phyloP scores from a whole-genome alignment of 179 eudicot genomes.

The Drosera spatulata region DNA sequence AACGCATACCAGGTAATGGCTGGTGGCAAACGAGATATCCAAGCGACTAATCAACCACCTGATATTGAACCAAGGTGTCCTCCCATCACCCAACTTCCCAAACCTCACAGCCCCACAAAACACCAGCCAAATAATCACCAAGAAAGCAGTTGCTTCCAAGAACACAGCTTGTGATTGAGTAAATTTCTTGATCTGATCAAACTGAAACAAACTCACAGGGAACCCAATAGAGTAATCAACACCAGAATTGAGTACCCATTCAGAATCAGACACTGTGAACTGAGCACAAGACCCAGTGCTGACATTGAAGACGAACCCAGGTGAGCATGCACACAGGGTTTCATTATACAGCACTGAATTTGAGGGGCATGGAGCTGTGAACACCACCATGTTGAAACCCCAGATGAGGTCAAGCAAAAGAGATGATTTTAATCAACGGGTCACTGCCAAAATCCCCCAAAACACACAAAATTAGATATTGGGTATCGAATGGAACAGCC shows the following conservation, averaged over 20 bases:
- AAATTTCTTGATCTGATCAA: constrained; percentile 54
- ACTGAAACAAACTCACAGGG: constrained; percentile 60
- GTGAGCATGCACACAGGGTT: constrained; percentile 63
- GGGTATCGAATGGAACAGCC: too few species aligned
- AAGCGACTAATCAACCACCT: constrained; percentile 96
- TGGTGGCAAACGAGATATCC: constrained; percentile 68
- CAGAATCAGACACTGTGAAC: constrained; percentile 21
- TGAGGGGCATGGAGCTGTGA: constrained; percentile 25
- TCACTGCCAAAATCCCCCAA: not conserved
- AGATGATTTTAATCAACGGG: not conserved
- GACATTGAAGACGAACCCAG: constrained; percentile 52
- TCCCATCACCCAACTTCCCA: constrained; percentile 53
- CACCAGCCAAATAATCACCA: constrained; percentile 52
- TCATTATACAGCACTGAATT: constrained; percentile 52
- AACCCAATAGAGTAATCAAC: constrained; percentile 45
- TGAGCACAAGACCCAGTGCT: constrained; percentile 27
- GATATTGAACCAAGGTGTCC: constrained; percentile 52
- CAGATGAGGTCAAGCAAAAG: not conserved
- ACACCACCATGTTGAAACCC: constrained; percentile 17
- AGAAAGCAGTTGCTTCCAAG: constrained; percentile 55
- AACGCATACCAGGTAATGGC: constrained; percentile 72
- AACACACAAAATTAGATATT: too few species aligned
- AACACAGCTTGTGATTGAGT: constrained; percentile 84
- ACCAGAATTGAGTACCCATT: constrained; percentile 41
- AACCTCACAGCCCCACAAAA: constrained; percentile 52